Percentiles rank a stretch among this genome's conserved stretches.
Conservation (phyloP, 176 grass and related monocot genomes). For the Dactylis glomerata region DNA sequence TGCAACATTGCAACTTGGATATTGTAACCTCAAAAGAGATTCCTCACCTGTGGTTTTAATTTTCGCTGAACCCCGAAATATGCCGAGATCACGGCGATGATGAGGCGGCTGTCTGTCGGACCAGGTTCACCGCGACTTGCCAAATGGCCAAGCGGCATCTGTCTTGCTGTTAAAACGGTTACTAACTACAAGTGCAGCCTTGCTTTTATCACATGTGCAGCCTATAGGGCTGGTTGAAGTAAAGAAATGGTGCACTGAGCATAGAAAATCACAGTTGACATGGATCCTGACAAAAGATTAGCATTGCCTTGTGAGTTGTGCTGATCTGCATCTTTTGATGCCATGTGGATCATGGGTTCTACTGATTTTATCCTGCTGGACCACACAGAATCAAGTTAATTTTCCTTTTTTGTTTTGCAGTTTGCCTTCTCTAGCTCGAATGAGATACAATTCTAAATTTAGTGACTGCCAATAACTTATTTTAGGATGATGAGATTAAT, state of each 20-base stretch:
- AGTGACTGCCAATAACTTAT: slow-evolving; percentile 5
- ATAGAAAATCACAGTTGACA: slow-evolving; percentile 26
- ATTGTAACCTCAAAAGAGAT: slow-evolving; percentile 18
- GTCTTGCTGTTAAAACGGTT: slow-evolving; percentile 13
- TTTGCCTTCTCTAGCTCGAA: slow-evolving; percentile 3
- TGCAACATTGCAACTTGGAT: not conserved
- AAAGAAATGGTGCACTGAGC: slow-evolving; percentile 6
- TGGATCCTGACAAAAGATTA: slow-evolving; percentile 19
- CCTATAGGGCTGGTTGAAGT: not conserved
- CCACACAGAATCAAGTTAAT: slow-evolving; percentile 3
- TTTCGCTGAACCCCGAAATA: not conserved
- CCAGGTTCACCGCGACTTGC: not conserved
- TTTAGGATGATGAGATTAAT: slow-evolving; percentile 2
- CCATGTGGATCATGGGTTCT: slow-evolving; percentile 33
- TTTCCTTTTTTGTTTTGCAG: not conserved
- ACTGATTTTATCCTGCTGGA: slow-evolving; percentile 1
- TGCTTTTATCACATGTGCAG: no score
- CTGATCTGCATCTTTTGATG: slow-evolving; percentile 17
- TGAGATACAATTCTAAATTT: not conserved
- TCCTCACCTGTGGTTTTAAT: not conserved
- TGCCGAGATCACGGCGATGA: not conserved
- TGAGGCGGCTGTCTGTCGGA: slow-evolving; percentile 13
- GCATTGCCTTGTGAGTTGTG: slow-evolving; percentile 15
- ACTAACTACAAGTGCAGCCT: not conserved
- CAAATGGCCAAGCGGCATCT: slow-evolving; percentile 17